These are phyloP conservation scores for Quercus ilex DNA, from an alignment of 306 rosid genomes.

Conservation along the genomic window DNA sequence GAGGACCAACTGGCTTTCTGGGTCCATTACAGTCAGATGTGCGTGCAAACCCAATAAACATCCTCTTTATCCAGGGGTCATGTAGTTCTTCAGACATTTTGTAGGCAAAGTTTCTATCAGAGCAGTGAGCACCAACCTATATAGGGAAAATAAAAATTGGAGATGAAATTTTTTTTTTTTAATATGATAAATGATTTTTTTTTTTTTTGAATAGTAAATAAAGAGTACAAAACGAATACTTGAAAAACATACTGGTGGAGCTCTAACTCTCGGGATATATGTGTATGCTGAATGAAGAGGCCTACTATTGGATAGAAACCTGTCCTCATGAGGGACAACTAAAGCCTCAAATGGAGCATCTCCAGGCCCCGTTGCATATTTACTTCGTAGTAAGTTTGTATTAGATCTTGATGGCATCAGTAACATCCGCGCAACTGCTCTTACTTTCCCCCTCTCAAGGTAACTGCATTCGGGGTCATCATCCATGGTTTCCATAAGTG, in stretches of 20 bases:
- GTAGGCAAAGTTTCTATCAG: slow-evolving; percentile 78
- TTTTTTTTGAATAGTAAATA: background rate
- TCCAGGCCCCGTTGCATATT: slow-evolving; percentile 60
- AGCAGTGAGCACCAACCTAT: slow-evolving; percentile 76
- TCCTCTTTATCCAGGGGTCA: slow-evolving; percentile 84
- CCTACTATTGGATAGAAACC: slow-evolving; percentile 66
- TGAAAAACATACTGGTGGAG: slow-evolving; percentile 80
- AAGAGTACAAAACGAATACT: slow-evolving; percentile 5
- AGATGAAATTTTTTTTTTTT: slow-evolving; percentile 1
- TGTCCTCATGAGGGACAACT: slow-evolving; percentile 64
- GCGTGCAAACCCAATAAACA: slow-evolving; percentile 89
- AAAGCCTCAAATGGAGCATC: slow-evolving; percentile 79
- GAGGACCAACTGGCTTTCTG: slow-evolving; percentile 61
- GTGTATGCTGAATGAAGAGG: slow-evolving; percentile 87
- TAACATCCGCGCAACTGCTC: slow-evolving; percentile 77
- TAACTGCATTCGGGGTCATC: slow-evolving; percentile 48
- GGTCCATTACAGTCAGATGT: slow-evolving; percentile 92
- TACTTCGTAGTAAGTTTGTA: slow-evolving; percentile 41
- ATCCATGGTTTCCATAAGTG: slow-evolving; percentile 44
- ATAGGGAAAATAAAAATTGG: slow-evolving; percentile 28
- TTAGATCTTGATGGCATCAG: slow-evolving; percentile 71
- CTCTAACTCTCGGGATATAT: slow-evolving; percentile 81
- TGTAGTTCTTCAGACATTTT: slow-evolving; percentile 79
- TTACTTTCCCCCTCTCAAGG: slow-evolving; percentile 69
- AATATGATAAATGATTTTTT: background rate